Evolutionary conservation across 1,139 yeast genomes (phyloP), one percentile per base, ranked within the genome.

Genomic region (Lodderomyces theae): DNA sequence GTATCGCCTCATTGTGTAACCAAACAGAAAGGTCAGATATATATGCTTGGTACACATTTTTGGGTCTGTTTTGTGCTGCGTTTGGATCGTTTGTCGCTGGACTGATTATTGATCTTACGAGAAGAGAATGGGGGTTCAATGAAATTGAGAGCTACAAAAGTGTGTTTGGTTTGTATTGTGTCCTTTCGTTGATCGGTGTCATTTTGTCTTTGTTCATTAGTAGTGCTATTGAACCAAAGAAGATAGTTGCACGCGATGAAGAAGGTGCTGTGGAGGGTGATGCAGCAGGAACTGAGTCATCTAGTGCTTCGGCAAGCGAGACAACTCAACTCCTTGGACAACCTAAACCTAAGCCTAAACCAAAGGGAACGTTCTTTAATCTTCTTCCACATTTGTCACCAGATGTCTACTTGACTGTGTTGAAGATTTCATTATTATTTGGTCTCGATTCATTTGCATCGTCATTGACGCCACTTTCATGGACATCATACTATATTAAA

Each of bases 381-480:
- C 44, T 58, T 16, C 48, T 60, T 12, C 64, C 64, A 5, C 47
- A 46, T 13, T 51, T 60, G 31, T 48, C 50, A 21, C 51, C 54
- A 11, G 46, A 52, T 9, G 46, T 47, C n/a, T 47, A 49, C 31
- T 35, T 46, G 12, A 54, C 61, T 23, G 64, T 72, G 11, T 26
- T 67, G 34, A 63, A 68, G 37, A 52, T 72, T 16, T 62, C 72
- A 1, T 42, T 63, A 5, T 52, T 72, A 17, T 69, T 68, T 44
- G 72, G 69, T 4, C 51, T 72, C 12, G 78, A 72, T 49, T 62
- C 75, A 1, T 60, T 72, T 44, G 74, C 74, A 5, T 64, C 73
- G 5, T 66, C 77, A 4, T 58, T 71, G 37, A 66, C 66, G 8
- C 66, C 73, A n/a, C 60, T 62, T 22, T 63, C 75, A 3, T 72